Base-by-base conservation (phyloP, 306 rosid species). In the Gynostemma pentaphyllum region DNA sequence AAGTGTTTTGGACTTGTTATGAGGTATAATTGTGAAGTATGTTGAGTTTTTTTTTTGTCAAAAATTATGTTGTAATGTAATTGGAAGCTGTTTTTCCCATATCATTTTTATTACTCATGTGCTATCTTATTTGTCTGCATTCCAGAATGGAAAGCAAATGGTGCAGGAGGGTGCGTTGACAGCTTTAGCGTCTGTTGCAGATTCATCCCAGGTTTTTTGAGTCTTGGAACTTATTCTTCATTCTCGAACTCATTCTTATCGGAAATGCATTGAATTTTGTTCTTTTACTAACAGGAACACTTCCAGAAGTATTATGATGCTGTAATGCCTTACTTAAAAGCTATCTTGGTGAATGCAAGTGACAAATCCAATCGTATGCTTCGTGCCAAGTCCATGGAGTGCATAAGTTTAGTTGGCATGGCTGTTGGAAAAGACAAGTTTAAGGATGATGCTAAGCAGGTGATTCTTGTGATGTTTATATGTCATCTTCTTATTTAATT, bases 141-240 rank as follows among this genome's bases (percentile, higher is more conserved):
- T 41, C 22, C 79, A 94, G 97, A 89, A 89, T 69, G 95, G 97
- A 50, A 94, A 89, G 76, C 99, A 94, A 79, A 89, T 94, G 99
- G 99, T 94, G 72, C 97, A 94, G 82, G 99, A 94, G 74, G 99
- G 99, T 29, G 99, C 99, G 52, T 77, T 94, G 72, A 94, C 99
- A 62, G 97, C 97, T 68, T 79, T 94, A 75, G 99, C 99, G 62
- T 94, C 99, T 37, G 99, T 89, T 66, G 99, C 99, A 7, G 99
- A 94, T 85, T 94, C 99, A 67, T 89, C 99, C 62, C 99, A 94
- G 99, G 99, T 89, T 64, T 75, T 54, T 69, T 45, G 39, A 22
- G 36, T 61, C 66, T 61, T 41, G 22, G 8, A 41, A 23, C 37
- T 41, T 40, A 14, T 61, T 61, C 41, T 0, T 21, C 23, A 19